A percentile compares a stretch with the other conserved stretches of the same genome.
Conservation (phyloP, 2,329 filamentous ascomycete species). For the Camptophora hylomeconis region DNA sequence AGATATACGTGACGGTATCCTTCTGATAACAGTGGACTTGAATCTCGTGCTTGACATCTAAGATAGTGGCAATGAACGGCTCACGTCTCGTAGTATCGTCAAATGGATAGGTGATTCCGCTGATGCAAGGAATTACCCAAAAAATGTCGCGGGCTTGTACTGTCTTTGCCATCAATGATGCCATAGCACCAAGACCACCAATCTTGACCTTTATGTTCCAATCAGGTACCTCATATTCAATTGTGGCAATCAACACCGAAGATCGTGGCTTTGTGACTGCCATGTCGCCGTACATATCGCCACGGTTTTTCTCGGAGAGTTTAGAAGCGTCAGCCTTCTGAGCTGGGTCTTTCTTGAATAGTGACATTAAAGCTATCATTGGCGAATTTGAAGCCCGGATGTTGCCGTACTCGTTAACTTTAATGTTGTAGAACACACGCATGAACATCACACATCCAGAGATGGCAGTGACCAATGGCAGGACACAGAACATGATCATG, state of each 20-base stretch:
- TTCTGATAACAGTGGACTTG: constrained; percentile 42
- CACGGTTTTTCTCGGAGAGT: constrained; percentile 9
- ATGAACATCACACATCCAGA: constrained; percentile 3
- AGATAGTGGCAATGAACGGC: constrained; percentile 41
- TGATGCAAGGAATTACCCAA: constrained; percentile 40
- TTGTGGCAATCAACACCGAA: constrained; percentile 48
- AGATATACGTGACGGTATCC: constrained; percentile 46
- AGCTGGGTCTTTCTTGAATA: neutral
- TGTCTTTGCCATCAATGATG: constrained; percentile 46
- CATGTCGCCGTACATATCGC: neutral
- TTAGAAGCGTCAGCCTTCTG: neutral
- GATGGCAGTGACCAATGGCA: constrained; percentile 6
- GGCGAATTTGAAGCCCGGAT: constrained; percentile 1
- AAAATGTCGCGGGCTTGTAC: constrained; percentile 43
- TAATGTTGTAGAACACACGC: constrained; percentile 7
- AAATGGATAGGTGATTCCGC: constrained; percentile 41
- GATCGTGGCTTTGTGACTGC: neutral
- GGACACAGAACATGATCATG: constrained; percentile 3
- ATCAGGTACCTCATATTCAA: constrained; percentile 51
- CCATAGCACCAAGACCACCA: constrained; percentile 49
- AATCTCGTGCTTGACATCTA: constrained; percentile 40
- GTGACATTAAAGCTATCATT: too few species aligned
- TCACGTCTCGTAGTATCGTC: constrained; percentile 24
- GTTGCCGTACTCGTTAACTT: constrained; percentile 7
- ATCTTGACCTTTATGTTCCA: constrained; percentile 52